Base-by-base conservation (phyloP, 345 rosid genomes). In the Orychophragmus violaceus region DNA sequence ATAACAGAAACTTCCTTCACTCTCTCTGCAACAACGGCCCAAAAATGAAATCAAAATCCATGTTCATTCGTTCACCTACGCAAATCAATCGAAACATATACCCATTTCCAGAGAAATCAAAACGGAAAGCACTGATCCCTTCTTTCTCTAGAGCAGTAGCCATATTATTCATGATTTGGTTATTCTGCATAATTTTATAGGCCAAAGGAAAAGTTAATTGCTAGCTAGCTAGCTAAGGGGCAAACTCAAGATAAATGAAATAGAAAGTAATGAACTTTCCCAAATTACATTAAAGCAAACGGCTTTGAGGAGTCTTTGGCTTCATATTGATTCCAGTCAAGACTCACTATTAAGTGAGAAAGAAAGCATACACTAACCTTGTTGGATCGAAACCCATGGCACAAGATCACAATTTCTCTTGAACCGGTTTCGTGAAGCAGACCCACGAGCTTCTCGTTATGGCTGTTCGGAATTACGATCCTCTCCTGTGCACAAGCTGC, bases 351-450 rank as follows among this genome's bases (percentile, higher is more conserved):
- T 7, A 23, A 21, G 24, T 17, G 10, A 58, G 13, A 58, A 23
- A 4, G 21, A 23, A 59, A 23, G 21, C 5, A 6, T 10, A 61
- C 7, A 54, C 50, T 32, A 50, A 88, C 96, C 96, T 87, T 89
- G 51, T 60, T 72, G 13, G 95, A 84, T 71, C 62, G 76, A 69
- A 84, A 87, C 23, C 98, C 96, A 65, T 89, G 98, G 84, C 96
- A 92, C 33, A 89, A 49, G 66, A 92, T 56, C 6, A 83, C 84
- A 33, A 89, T 65, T 74, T 87, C 81, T 64, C 18, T 63, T 3
- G 96, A 89, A 11, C 88, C 88, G 56, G 95, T 80, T 18, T 92
- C 93, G 61, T 89, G 89, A 33, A 87, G 72, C 39, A 86, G 61
- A 5, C 98, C 95, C 36, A 86, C 82, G 7, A 91, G 86, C 66